A percentile compares a stretch with the other conserved stretches of the same genome.
Evolutionary conservation across 2,329 filamentous ascomycete genomes (phyloP).

Genomic region (Dactylonectria macrodidyma): DNA sequence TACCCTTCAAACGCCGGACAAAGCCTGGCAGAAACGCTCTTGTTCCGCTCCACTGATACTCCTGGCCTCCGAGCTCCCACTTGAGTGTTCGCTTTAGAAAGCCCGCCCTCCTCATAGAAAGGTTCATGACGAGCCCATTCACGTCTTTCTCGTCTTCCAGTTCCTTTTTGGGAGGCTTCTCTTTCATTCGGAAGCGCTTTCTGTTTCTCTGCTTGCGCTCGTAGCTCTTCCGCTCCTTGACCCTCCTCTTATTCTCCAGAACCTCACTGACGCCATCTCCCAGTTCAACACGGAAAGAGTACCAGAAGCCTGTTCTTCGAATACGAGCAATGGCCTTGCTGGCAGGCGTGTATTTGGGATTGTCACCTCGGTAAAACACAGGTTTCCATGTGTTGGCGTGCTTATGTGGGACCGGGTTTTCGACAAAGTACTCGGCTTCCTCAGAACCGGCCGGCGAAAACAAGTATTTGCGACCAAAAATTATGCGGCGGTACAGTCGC

Average conservation of each 20-base stretch:
- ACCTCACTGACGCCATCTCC: slow-evolving; percentile 35
- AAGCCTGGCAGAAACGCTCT: slow-evolving; percentile 15
- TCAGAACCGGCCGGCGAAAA: slow-evolving; percentile 19
- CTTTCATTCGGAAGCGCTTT: slow-evolving; percentile 18
- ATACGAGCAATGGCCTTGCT: slow-evolving; percentile 28
- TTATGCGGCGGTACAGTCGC: slow-evolving; percentile 26
- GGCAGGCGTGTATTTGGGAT: slow-evolving; percentile 35
- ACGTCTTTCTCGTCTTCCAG: slow-evolving; percentile 25
- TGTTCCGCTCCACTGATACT: slow-evolving; percentile 29
- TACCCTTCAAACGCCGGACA: slow-evolving; percentile 17
- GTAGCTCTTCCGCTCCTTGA: slow-evolving; percentile 17
- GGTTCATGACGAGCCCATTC: slow-evolving; percentile 4
- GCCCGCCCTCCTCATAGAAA: slow-evolving; percentile 17
- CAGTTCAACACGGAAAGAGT: slow-evolving; percentile 33
- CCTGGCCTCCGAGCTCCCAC: slow-evolving; percentile 26
- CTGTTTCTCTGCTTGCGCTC: slow-evolving; percentile 15
- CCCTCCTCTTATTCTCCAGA: slow-evolving; percentile 28
- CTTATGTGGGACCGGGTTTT: slow-evolving; percentile 38
- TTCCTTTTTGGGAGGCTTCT: slow-evolving; percentile 16
- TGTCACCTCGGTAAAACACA: slow-evolving; percentile 36
- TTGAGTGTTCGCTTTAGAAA: slow-evolving; percentile 23
- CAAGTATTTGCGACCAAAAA: slow-evolving; percentile 34
- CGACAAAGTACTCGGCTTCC: slow-evolving; percentile 30
- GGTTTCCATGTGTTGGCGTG: slow-evolving; percentile 34
- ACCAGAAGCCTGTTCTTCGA: slow-evolving; percentile 32